A percentile compares a stretch with the other conserved stretches of the same genome.
These are phyloP conservation scores for Phanerochaete sordida DNA, from an alignment of 768 basidiomycete species.

Conservation along the genomic window DNA sequence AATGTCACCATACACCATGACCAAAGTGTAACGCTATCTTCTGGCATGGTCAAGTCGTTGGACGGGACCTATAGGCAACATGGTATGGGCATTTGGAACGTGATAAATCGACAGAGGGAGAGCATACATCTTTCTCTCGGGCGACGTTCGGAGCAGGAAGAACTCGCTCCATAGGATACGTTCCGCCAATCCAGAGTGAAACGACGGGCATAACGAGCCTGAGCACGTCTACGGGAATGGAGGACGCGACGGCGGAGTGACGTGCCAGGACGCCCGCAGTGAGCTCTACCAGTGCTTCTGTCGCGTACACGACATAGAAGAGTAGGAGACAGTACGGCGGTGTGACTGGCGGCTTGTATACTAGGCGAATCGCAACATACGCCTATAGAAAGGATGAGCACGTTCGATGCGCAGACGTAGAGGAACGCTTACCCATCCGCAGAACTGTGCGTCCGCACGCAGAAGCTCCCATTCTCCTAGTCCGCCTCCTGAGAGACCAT, in stretches of 20 bases:
- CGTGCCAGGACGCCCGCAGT: conserved; percentile 26
- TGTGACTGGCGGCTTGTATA: conserved; percentile 41
- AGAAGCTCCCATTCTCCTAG: neutral
- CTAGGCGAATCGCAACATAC: conserved; percentile 39
- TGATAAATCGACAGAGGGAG: neutral
- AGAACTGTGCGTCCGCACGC: conserved; percentile 30
- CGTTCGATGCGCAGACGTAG: conserved; percentile 15
- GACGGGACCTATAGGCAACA: conserved; percentile 42
- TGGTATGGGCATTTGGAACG: conserved; percentile 4
- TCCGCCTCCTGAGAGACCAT: conserved; percentile 11
- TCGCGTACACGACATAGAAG: conserved; percentile 37
- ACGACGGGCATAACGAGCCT: conserved; percentile 32
- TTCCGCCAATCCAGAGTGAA: conserved; percentile 52
- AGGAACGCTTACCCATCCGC: conserved; percentile 44
- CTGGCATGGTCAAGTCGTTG: conserved; percentile 49
- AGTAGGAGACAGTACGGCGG: conserved; percentile 50
- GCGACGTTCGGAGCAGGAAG: conserved; percentile 50
- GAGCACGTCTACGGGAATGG: conserved; percentile 24
- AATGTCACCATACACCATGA: conserved; percentile 64
- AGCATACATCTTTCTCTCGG: conserved; percentile 41
- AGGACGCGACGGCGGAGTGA: conserved; percentile 4
- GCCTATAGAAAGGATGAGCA: conserved; percentile 27
- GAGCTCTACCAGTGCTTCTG: conserved; percentile 35
- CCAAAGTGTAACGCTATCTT: conserved; percentile 64
- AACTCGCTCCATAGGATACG: conserved; percentile 46